Base-by-base conservation (phyloP, 768 basidiomycete genomes). In the Tylopilus felleus region DNA sequence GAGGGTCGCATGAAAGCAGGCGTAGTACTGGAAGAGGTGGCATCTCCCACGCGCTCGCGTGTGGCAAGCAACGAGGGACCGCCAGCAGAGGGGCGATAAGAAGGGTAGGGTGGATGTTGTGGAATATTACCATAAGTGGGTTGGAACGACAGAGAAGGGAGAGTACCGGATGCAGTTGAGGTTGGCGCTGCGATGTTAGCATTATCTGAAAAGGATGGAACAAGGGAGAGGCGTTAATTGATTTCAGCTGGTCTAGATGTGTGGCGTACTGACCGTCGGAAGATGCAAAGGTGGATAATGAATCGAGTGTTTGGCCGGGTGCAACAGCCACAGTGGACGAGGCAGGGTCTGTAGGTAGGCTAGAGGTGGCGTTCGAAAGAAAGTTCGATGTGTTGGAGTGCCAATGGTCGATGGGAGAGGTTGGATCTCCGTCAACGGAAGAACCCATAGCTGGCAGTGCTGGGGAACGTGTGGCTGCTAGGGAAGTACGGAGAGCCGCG, bases 401-500 rank as follows among this genome's bases (percentile, higher is more conserved):
- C 66, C 66, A 69, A 16, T 54, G 58, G 25, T 56, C 51, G 36
- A 38, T 51, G 50, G 60, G 42, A 47, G 53, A 43, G 50, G 38
- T 39, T 49, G 53, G 52, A 56, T 58, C 65, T 23, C 49, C 60
- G 41, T 54, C 58, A 35, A 52, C 54, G 31, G 69, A 60, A 46
- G 58, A 51, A 25, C 42, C 61, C 50, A 65, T 13, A 13, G 65
- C 62, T 47, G 70, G 68, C 53, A 61, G 59, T 56, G 62, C 53
- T 22, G 70, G 45, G 35, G 70, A 62, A 56, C 62, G 55, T 65
- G 63, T 61, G 4, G 59, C 49, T 42, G 57, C 66, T 45, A 71
- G 69, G 33, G 75, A 76, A 51, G 69, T 73, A 25, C 79, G 75
- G 56, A 82, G 65, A 19, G 74, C 74, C 55, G 77, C 74, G 42